Evolutionary conservation across 2,329 filamentous ascomycete species (phyloP).

Genomic region (Trichoderma citrinoviride): DNA sequence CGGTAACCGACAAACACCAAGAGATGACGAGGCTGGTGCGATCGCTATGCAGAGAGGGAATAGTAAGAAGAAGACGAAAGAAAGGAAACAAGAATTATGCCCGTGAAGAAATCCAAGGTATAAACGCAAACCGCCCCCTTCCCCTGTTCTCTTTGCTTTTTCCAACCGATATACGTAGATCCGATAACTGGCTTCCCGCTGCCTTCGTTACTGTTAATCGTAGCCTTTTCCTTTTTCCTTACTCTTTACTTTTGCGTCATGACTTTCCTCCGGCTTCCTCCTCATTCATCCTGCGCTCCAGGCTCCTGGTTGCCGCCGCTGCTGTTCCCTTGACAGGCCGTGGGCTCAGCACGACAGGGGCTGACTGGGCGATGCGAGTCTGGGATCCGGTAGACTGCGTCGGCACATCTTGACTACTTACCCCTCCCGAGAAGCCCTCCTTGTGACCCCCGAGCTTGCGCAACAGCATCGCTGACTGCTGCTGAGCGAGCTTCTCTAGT

Average conservation of each 20-base stretch:
- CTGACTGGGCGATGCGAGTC: conserved; percentile 31
- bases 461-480: conserved; percentile 62
- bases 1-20: conserved; percentile 4
- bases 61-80: neutral
- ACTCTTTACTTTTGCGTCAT: neutral
- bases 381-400: conserved; percentile 38
- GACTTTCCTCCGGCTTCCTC: conserved; percentile 2
- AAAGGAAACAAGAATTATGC: conserved; percentile 12
- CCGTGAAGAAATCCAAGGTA: conserved; percentile 11
- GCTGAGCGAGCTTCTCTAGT: conserved; percentile 66
- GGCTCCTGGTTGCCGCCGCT: conserved; percentile 32
- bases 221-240: conserved; percentile 6
- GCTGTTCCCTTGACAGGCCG: conserved; percentile 43
- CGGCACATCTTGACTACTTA: conserved; percentile 46
- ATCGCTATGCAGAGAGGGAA: conserved; percentile 15
- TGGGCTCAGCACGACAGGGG: conserved; percentile 38
- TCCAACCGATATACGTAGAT: conserved; percentile 6
- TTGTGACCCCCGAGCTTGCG: conserved; percentile 47
- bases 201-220: conserved; percentile 11
- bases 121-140: neutral
- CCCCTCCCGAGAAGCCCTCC: conserved; percentile 28
- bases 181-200: neutral
- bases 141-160: neutral
- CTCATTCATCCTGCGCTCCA: conserved; percentile 33
- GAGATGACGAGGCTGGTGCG: conserved; percentile 10